Conservation (phyloP, 2,329 filamentous ascomycete genomes). For the Chrysoporthe cubensis region DNA sequence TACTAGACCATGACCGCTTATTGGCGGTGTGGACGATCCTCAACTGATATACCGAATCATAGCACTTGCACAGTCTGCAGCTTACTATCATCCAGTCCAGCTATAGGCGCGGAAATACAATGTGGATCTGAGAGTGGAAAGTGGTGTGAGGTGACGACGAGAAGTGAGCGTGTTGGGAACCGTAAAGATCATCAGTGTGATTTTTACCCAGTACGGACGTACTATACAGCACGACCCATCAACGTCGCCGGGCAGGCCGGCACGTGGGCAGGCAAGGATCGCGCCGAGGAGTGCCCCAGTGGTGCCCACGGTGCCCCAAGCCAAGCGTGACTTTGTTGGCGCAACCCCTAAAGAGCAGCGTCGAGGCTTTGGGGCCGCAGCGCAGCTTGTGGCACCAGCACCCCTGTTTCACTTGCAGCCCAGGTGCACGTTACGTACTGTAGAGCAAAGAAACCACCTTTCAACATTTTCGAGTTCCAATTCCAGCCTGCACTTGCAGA, state of each 20-base stretch:
- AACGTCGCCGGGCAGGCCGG: not conserved
- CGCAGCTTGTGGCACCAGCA: not conserved
- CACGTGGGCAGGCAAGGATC: not conserved
- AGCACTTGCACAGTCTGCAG: not conserved
- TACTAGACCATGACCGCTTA: not conserved
- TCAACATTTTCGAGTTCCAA: conserved; percentile 11
- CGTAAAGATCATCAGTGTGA: not conserved
- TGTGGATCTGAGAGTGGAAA: not conserved
- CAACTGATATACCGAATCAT: not conserved
- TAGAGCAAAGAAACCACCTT: conserved; percentile 20
- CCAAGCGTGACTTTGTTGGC: not conserved
- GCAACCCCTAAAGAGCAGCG: not conserved
- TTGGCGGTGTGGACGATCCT: not conserved
- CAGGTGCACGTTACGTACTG: not conserved
- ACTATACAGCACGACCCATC: too few relatives aligned
- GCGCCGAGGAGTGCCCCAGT: not conserved
- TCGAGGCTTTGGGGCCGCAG: conserved; percentile 2
- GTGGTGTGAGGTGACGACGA: not conserved
- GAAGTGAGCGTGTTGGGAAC: not conserved
- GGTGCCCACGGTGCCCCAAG: not conserved
- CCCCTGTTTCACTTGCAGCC: conserved; percentile 27
- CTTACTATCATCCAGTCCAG: not conserved
- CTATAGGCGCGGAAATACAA: not conserved
- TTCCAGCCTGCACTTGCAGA: not conserved
- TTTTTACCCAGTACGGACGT: too few relatives aligned